phyloP scores from a whole-genome alignment of 108 stramenopile genomes.

The Discostella stelligeroides region DNA sequence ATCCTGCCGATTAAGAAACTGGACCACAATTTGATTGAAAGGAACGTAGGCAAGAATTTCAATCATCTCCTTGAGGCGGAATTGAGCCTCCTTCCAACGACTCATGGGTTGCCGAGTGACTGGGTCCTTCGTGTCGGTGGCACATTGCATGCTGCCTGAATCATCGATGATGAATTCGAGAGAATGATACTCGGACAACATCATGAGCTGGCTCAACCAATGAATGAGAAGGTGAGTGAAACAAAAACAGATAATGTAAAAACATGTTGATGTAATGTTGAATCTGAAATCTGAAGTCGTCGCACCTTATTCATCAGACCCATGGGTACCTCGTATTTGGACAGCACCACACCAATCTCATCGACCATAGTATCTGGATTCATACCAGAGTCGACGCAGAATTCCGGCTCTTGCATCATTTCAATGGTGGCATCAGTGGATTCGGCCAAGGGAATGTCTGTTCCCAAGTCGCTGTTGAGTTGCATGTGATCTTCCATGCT shows the following conservation, averaged over 20 bases:
- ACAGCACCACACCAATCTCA: conserved; percentile 39
- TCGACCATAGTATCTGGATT: conserved; percentile 48
- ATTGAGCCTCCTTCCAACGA: conserved; percentile 53
- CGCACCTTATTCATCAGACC: conserved; percentile 54
- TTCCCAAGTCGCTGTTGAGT: conserved; percentile 15
- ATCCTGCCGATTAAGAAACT: conserved; percentile 55
- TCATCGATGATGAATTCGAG: conserved; percentile 65
- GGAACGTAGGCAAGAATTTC: conserved; percentile 61
- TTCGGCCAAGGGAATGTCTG: conserved; percentile 48
- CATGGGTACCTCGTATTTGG: conserved; percentile 63
- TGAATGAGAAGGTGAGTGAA: too few relatives aligned
- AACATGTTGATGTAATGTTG: background rate
- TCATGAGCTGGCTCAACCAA: conserved; percentile 27
- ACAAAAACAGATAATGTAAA: background rate
- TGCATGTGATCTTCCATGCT: background rate
- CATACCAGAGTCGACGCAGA: conserved; percentile 52
- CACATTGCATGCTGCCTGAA: conserved; percentile 48
- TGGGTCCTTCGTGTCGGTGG: conserved; percentile 43
- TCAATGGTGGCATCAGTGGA: conserved; percentile 55
- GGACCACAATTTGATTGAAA: conserved; percentile 44
- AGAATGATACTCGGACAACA: conserved; percentile 46
- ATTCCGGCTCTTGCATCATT: conserved; percentile 64
- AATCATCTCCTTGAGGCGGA: conserved; percentile 58
- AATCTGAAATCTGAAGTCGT: background rate
- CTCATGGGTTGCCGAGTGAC: conserved; percentile 20